Base-by-base conservation (phyloP, 2,329 filamentous ascomycete species). In the Fonsecaea monophora region DNA sequence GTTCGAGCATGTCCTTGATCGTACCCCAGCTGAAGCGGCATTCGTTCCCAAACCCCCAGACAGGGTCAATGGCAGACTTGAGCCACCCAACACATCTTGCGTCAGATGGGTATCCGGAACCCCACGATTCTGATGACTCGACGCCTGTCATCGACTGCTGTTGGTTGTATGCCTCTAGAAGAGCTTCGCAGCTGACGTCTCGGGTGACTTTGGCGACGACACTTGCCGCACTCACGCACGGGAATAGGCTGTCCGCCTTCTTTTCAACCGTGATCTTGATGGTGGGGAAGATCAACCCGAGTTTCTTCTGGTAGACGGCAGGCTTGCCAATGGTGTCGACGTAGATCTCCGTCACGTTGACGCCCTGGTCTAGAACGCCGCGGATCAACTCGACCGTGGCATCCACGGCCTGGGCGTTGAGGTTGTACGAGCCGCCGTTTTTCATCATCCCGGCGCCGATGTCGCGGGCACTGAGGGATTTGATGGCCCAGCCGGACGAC, bases 11-110 rank as follows among this genome's bases (percentile, higher is more conserved):
- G 75, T 98, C 94, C 80, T 96, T 97, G 1, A 91, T 91, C 0
- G 95, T 98, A 0, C 91, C 91, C 95, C 95, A 99, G 75, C 93
- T 97, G 75, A 97, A 98, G 4, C 95, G 85, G 77, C 92, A 96
- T 79, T 98, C 94, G 30, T 86, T 86, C 0, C 94, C 94, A 94
- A 95, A 99, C 13, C 95, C 95, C 81, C 98, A 99, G 1, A 98
- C 81, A 2, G 92, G 92, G 75, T 99, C 90, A 89, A 97, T 94
- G 71, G 94, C 95, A 45, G 82, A 82, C 79, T 89, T 91, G 76
- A 99, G 77, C 94, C 95, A 99, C 25, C 81, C 78, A 1, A 90
- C 87, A 73, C 93, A 96, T 69, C 91, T 86, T 21, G 85, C 88
- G 79, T 99, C 95, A 0, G 91, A 92, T 0, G 95, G 95, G 77